Evolutionary conservation across 345 rosid species (phyloP).

Genomic region (Camelina hispida): DNA sequence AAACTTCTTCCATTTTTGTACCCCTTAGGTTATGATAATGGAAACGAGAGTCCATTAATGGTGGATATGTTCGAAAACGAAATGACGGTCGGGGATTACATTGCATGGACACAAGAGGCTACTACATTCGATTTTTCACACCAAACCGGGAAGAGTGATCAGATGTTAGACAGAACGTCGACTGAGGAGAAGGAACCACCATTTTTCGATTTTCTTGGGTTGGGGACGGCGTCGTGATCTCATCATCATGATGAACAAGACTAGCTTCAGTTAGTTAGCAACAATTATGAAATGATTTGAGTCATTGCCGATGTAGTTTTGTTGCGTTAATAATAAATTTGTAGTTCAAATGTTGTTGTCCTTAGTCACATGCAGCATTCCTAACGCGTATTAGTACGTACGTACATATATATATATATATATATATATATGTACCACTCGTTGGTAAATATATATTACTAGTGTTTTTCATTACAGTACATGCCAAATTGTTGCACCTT

Average conservation of each 20-base stretch:
- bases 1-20: neutral
- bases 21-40: conserved; percentile 32
- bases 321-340: conserved; percentile 14
- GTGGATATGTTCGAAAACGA: conserved; percentile 32
- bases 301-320: conserved; percentile 25
- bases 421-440: neutral
- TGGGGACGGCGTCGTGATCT: conserved; percentile 34
- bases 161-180: conserved; percentile 4
- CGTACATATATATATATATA: neutral
- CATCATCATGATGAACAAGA: conserved; percentile 16
- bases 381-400: conserved; percentile 21
- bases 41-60: conserved; percentile 25
- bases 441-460: conserved; percentile 21
- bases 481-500: conserved; percentile 36
- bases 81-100: conserved; percentile 26
- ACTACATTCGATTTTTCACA: conserved; percentile 1
- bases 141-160: conserved; percentile 12
- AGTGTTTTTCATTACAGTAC: conserved; percentile 29
- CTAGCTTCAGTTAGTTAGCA: conserved; percentile 20
- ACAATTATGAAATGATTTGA: conserved; percentile 21
- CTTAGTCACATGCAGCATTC: conserved; percentile 33
- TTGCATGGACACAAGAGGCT: conserved; percentile 22
- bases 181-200: conserved; percentile 34
- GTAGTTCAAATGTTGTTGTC: conserved; percentile 5
- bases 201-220: conserved; percentile 49